Evolutionary conservation across 2,329 filamentous ascomycete species (phyloP).

Genomic region (Ophiostoma novo-ulmi): DNA sequence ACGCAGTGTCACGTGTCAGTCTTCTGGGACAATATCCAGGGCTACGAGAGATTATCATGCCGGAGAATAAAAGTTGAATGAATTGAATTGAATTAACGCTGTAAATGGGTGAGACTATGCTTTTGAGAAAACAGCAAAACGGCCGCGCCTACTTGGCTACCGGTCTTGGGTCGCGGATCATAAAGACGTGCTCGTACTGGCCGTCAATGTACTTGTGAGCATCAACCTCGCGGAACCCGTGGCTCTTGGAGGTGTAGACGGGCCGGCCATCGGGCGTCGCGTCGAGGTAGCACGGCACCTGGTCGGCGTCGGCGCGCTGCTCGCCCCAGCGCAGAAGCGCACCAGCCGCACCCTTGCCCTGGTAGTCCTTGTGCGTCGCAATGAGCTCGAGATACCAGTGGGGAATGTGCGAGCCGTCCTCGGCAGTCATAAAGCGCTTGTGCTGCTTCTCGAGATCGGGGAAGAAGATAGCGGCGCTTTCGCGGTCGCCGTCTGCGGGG

Average conservation of each 20-base stretch:
- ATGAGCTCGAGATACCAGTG: slow-evolving; percentile 50
- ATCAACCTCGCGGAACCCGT: slow-evolving; percentile 43
- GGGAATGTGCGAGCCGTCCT: slow-evolving; percentile 30
- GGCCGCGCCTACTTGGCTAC: background rate
- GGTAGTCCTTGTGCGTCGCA: slow-evolving; percentile 39
- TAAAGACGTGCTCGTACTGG: slow-evolving; percentile 36
- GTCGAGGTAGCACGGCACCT: slow-evolving; percentile 45
- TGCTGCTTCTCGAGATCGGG: slow-evolving; percentile 36
- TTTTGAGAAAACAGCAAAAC: background rate
- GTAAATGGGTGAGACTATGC: background rate
- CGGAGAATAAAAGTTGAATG: background rate
- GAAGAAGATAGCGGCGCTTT: slow-evolving; percentile 40
- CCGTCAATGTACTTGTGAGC: slow-evolving; percentile 36
- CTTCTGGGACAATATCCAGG: too few relatives aligned
- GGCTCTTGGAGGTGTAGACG: slow-evolving; percentile 41
- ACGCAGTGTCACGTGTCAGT: too few relatives aligned
- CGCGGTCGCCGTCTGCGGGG: slow-evolving; percentile 38
- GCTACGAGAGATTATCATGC: too few relatives aligned
- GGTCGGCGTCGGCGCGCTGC: slow-evolving; percentile 41
- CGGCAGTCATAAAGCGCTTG: slow-evolving; percentile 36
- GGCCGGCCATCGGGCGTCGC: slow-evolving; percentile 44
- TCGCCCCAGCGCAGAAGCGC: slow-evolving; percentile 46
- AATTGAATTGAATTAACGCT: background rate
- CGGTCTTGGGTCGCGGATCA: slow-evolving; percentile 29
- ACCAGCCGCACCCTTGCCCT: slow-evolving; percentile 44